These are phyloP conservation scores for Cucumis hystrix DNA, from an alignment of 306 rosid genomes.

Conservation along the genomic window DNA sequence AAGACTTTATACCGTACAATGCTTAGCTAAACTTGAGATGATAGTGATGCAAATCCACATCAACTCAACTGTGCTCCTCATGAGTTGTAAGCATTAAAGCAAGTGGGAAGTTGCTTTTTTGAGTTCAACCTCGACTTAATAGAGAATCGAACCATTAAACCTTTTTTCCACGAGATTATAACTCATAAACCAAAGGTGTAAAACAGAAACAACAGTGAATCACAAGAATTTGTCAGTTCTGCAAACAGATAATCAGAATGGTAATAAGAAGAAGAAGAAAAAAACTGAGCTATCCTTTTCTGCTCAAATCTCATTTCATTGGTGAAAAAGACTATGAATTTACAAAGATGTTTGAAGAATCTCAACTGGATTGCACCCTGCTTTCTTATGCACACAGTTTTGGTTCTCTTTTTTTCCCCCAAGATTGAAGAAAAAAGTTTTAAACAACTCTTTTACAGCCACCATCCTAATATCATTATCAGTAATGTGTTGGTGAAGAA, in stretches of 20 bases:
- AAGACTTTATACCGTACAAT: neutral
- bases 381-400: constrained; percentile 1
- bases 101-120: neutral
- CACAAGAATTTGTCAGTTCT: neutral
- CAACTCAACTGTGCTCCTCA: constrained; percentile 1
- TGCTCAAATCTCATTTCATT: neutral
- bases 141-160: no score
- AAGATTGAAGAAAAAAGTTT: neutral
- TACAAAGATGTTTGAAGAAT: constrained; percentile 9
- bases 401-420: neutral
- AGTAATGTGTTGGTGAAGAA: neutral
- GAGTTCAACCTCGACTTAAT: no score
- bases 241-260: neutral
- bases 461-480: neutral
- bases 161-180: neutral
- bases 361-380: neutral
- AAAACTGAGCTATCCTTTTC: neutral
- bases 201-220: neutral
- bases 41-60: neutral
- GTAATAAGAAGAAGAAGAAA: neutral
- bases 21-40: neutral
- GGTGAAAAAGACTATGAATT: neutral
- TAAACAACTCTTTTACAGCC: neutral
- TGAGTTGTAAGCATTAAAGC: neutral
- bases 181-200: neutral